Base-by-base conservation (phyloP, 2,329 filamentous ascomycete genomes). In the Exophiala aquamarina region DNA sequence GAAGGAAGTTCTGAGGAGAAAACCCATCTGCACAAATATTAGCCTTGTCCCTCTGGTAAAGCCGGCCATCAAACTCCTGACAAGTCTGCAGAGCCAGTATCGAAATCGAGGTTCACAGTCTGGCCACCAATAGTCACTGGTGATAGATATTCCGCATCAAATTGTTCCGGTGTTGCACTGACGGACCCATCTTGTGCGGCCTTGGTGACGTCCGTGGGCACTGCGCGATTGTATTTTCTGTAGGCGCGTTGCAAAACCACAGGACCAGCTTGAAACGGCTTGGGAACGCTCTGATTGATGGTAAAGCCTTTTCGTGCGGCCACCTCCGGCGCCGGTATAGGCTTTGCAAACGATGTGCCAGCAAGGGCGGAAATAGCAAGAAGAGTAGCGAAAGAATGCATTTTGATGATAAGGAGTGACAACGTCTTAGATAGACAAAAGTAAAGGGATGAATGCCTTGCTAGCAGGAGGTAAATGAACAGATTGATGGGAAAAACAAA, bases 31-130 rank as follows among this genome's bases (percentile, higher is more conserved):
- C n/a, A n/a, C n/a, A n/a, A n/a, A n/a, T n/a, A n/a, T n/a, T n/a
- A n/a, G n/a, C n/a, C n/a, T n/a, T n/a, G n/a, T n/a, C n/a, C n/a
- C n/a, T n/a, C 11, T 26, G 11, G 23, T 26, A 26, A 26, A 26
- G 23, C 23, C 6, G 23, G 23, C 23, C 10, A 20, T 19, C 8
- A 3, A 28, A 11, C 11, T 19, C 26, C 77, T 70, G 66, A 82
- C 84, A 87, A 77, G 67, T 86, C 83, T 33, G 82, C 74, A 54
- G 73, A 85, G 53, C 74, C 84, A 11, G 86, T 90, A 56, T 90
- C 87, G 50, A 90, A 77, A 62, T 88, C 84, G 50, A 90, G 64
- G 49, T 81, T 76, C 53, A 88, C 63, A 3, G 70, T 77, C 57
- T 84, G 81, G 61, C 76, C 68, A 35, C 86, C 87, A 52, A 89